Percentiles rank a stretch among this genome's conserved stretches.
These are phyloP conservation scores for Penicillium canariense DNA, from an alignment of 495 filamentous ascomycete species.

Conservation along the genomic window DNA sequence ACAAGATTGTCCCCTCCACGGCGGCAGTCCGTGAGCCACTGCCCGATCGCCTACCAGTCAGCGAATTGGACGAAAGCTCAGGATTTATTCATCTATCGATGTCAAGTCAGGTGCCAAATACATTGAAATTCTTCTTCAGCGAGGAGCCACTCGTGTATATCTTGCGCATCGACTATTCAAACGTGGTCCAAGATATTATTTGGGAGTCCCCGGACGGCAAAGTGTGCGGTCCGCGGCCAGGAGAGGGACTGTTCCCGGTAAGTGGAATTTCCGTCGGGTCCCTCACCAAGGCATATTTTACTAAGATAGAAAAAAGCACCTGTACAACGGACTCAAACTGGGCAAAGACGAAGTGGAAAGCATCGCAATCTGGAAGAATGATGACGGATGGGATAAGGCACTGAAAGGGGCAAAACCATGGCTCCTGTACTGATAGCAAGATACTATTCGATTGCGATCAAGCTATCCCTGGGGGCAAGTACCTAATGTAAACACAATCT, in stretches of 20 bases:
- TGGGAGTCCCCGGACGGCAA: constrained; percentile 45
- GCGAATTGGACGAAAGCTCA: constrained; percentile 38
- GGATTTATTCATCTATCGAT: constrained; percentile 46
- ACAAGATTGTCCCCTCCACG: constrained; percentile 45
- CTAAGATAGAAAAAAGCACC: constrained; percentile 31
- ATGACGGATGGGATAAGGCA: constrained; percentile 44
- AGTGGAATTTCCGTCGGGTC: constrained; percentile 11
- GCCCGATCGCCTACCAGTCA: constrained; percentile 42
- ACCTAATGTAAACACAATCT: background rate
- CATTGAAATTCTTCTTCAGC: constrained; percentile 65
- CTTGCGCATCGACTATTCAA: constrained; percentile 71
- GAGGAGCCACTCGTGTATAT: constrained; percentile 72
- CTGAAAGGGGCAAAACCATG: constrained; percentile 39
- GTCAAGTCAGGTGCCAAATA: constrained; percentile 41
- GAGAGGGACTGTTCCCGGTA: constrained; percentile 47
- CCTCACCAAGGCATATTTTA: background rate
- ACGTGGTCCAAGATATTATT: constrained; percentile 37
- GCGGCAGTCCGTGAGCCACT: constrained; percentile 41
- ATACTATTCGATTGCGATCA: background rate
- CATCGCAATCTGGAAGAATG: constrained; percentile 44
- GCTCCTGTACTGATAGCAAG: constrained; percentile 32
- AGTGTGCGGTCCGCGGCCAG: constrained; percentile 39
- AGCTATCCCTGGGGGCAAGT: background rate
- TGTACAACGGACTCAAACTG: constrained; percentile 46
- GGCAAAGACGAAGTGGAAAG: constrained; percentile 46